These are phyloP conservation scores for Penicillium capsulatum DNA, from an alignment of 2,329 filamentous ascomycete genomes.

Conservation along the genomic window DNA sequence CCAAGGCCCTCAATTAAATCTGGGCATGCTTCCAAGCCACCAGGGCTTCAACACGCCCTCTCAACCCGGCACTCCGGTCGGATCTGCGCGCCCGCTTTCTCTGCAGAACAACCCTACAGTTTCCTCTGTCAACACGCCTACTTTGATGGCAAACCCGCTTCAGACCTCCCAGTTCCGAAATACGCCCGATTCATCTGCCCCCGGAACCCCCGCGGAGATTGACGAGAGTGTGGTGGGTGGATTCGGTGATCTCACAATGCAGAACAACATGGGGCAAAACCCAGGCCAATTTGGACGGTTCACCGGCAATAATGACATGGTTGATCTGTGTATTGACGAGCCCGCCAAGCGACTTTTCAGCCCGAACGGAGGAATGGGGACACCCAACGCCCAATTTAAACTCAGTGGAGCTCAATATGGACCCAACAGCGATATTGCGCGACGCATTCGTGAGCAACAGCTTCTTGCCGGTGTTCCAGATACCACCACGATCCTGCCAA, in stretches of 20 bases:
- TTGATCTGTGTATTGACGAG: slow-evolving; percentile 75
- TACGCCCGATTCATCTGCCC: slow-evolving; percentile 63
- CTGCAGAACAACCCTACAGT: slow-evolving; percentile 93
- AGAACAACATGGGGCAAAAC: slow-evolving; percentile 44
- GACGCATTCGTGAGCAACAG: slow-evolving; percentile 61
- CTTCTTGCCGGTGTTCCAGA: slow-evolving; percentile 55
- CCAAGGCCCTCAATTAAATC: slow-evolving; percentile 65
- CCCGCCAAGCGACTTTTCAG: slow-evolving; percentile 92
- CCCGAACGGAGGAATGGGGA: slow-evolving; percentile 66
- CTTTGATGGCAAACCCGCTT: slow-evolving; percentile 72
- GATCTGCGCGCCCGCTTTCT: slow-evolving; percentile 63
- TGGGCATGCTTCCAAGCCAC: slow-evolving; percentile 70
- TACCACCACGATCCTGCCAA: slow-evolving; percentile 49
- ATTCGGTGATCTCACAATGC: slow-evolving; percentile 59
- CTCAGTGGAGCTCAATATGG: slow-evolving; percentile 72
- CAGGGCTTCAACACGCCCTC: slow-evolving; percentile 73
- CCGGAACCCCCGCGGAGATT: slow-evolving; percentile 67
- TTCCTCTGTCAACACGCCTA: slow-evolving; percentile 94
- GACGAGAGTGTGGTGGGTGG: slow-evolving; percentile 68
- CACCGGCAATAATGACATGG: slow-evolving; percentile 46
- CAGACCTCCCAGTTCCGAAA: slow-evolving; percentile 52
- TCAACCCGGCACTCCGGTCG: slow-evolving; percentile 77
- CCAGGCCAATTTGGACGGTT: slow-evolving; percentile 41
- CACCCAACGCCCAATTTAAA: slow-evolving; percentile 68
- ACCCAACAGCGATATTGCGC: slow-evolving; percentile 69